Base-by-base conservation (phyloP, 805 yeast genomes). In the Priceomyces medius region DNA sequence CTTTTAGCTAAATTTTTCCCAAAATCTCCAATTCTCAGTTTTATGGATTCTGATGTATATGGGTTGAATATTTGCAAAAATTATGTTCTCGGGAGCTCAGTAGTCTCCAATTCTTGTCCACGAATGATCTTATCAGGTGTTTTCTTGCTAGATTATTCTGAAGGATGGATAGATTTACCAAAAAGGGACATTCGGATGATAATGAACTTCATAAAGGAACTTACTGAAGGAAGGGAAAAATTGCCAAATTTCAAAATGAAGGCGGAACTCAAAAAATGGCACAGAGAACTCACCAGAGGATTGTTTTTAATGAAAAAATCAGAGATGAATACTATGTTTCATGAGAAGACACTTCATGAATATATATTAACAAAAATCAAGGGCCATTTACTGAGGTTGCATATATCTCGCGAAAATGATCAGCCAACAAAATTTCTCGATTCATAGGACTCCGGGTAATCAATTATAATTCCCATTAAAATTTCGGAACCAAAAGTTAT, bases 1-100 rank as follows among this genome's bases (percentile, higher is more conserved):
- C 46, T 48, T 2, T 38, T 76, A 9, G 40, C 58, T 9, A 37
- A 46, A 3, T 44, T 51, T 14, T 45, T 58, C n/a, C 64, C 69
- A 0, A 37, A 48, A 0, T 52, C 68, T 1, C 77, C 76, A 0
- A 53, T 79, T 0, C 53, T 56, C 16, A 80, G 75, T 1, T 64
- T 77, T 24, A 79, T 81, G 20, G 89, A 83, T 54, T 73, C 83
- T 12, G 89, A 83, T 49, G 76, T 84, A 2, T 79, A 79, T 54
- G 89, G 89, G 0, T 53, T 80, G 7, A 68, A 69, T 48, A 83
- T 83, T 24, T 61, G 71, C 42, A 53, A 65, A 20, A 74, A 71
- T 41, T 72, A 53, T 58, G 56, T 49, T 32, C 37, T 38, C 54
- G 68, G 12, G 36, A 45, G 31, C 20, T 19, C 14, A 35, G 7